These are phyloP conservation scores for Monosporascus sp. DNA, from an alignment of 2,329 filamentous ascomycete genomes.

Conservation along the genomic window DNA sequence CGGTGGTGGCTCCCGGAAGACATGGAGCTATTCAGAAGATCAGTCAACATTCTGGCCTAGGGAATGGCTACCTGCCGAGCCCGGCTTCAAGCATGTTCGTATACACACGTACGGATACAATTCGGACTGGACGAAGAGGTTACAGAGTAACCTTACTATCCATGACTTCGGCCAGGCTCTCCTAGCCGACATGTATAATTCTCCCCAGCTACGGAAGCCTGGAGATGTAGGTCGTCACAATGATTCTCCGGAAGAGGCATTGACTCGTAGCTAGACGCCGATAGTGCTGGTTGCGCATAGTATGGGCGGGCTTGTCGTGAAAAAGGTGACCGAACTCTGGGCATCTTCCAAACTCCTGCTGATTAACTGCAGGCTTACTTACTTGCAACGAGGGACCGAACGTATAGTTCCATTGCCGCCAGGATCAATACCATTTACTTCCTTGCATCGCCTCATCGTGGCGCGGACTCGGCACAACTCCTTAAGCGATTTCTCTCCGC, in stretches of 20 bases:
- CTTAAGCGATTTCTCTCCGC: conserved; percentile 12
- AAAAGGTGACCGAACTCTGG: conserved; percentile 6
- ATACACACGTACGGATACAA: conserved; percentile 12
- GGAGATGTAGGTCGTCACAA: conserved; percentile 3
- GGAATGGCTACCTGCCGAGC: conserved; percentile 12
- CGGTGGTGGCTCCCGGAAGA: conserved; percentile 11
- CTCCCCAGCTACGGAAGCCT: conserved; percentile 11
- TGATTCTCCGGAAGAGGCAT: no score
- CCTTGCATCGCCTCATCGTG: conserved; percentile 24
- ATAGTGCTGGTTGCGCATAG: conserved; percentile 18
- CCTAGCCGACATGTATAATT: conserved; percentile 14
- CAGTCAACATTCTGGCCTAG: conserved; percentile 9
- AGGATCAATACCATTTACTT: conserved; percentile 25
- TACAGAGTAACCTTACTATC: conserved; percentile 9
- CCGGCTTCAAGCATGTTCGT: conserved; percentile 9
- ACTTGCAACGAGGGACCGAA: conserved; percentile 11
- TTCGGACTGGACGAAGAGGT: conserved; percentile 8
- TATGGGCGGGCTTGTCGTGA: conserved; percentile 19
- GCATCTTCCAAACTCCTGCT: not conserved
- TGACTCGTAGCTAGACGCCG: conserved; percentile 5
- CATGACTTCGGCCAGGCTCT: conserved; percentile 15
- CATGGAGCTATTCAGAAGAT: conserved; percentile 8
- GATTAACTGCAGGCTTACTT: conserved; percentile 11
- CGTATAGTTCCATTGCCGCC: conserved; percentile 12
- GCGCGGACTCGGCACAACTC: conserved; percentile 15